Conservation (phyloP, 2,329 filamentous ascomycete genomes). For the Claviceps capensis region DNA sequence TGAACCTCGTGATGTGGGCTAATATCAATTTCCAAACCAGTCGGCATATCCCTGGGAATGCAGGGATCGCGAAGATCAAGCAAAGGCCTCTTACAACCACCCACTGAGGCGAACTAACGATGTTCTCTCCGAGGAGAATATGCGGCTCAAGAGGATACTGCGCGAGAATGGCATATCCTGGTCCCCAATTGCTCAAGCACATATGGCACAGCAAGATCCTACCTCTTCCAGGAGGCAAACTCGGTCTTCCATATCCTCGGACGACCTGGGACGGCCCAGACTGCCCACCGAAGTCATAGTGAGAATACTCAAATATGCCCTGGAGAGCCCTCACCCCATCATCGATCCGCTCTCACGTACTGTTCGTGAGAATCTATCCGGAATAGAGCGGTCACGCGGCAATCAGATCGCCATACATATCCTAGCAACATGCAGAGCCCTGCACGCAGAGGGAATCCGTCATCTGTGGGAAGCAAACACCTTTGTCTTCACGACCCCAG, state of each 20-base stretch:
- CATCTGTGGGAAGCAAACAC: conserved; percentile 38
- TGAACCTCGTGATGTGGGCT: not conserved
- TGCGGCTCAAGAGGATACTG: conserved; percentile 35
- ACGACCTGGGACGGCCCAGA: conserved; percentile 22
- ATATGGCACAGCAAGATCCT: conserved; percentile 18
- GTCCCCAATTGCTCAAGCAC: conserved; percentile 25
- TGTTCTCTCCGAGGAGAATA: conserved; percentile 33
- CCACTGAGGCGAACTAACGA: conserved; percentile 34
- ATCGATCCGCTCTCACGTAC: conserved; percentile 38
- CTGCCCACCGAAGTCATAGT: conserved; percentile 40
- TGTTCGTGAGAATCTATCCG: conserved; percentile 28
- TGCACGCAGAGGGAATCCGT: conserved; percentile 33
- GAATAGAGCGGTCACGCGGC: conserved; percentile 27
- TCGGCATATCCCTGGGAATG: conserved; percentile 32
- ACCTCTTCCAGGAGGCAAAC: conserved; percentile 21
- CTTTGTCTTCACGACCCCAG: conserved; percentile 40
- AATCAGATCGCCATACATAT: conserved; percentile 40
- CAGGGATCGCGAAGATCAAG: conserved; percentile 37
- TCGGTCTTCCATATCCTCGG: conserved; percentile 15
- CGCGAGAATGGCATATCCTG: conserved; percentile 39
- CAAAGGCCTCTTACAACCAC: conserved; percentile 32
- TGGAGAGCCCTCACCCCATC: conserved; percentile 35
- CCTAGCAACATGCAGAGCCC: conserved; percentile 35
- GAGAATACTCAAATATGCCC: conserved; percentile 35
- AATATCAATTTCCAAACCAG: conserved; percentile 8